Conservation (phyloP, 768 basidiomycete species). For the Tylopilus subfusipes region DNA sequence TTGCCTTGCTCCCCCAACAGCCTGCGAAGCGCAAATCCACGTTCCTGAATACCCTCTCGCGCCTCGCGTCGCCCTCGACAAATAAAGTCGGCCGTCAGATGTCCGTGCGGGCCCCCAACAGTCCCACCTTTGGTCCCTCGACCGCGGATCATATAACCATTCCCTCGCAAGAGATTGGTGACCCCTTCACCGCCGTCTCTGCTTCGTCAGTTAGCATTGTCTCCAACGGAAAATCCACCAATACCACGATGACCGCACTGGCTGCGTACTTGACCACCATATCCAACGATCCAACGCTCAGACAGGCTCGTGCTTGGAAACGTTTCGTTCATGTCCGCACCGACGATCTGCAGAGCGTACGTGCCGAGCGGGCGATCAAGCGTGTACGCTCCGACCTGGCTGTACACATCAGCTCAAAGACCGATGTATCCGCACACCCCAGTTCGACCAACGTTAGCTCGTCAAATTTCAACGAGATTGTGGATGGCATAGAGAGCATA, state of each 20-base stretch:
- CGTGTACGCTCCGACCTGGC: constrained; percentile 82
- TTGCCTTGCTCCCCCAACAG: constrained; percentile 46
- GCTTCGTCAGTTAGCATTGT: constrained; percentile 25
- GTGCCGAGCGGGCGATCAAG: constrained; percentile 85
- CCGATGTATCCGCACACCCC: constrained; percentile 22
- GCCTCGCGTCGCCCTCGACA: constrained; percentile 70
- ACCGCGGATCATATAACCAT: constrained; percentile 38
- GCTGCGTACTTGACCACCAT: constrained; percentile 78
- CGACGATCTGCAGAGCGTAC: constrained; percentile 84
- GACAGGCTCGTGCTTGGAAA: constrained; percentile 72
- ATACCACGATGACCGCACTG: constrained; percentile 60
- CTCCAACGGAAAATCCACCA: constrained; percentile 29
- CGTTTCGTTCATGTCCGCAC: constrained; percentile 81
- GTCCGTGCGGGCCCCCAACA: constrained; percentile 33
- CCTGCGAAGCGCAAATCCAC: constrained; percentile 73
- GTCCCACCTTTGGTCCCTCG: constrained; percentile 32
- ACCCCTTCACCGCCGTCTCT: constrained; percentile 55
- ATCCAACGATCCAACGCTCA: constrained; percentile 62
- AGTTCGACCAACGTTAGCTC: constrained; percentile 28
- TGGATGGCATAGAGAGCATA: constrained; percentile 32
- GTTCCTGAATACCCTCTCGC: constrained; percentile 83
- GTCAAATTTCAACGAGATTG: constrained; percentile 31
- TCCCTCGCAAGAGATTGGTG: constrained; percentile 54
- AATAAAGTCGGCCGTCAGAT: constrained; percentile 46
- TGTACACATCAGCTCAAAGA: constrained; percentile 52